Evolutionary conservation across 176 grass and related monocot species (phyloP), one percentile per base, ranked within the genome.

Genomic region (Oryza longistaminata): DNA sequence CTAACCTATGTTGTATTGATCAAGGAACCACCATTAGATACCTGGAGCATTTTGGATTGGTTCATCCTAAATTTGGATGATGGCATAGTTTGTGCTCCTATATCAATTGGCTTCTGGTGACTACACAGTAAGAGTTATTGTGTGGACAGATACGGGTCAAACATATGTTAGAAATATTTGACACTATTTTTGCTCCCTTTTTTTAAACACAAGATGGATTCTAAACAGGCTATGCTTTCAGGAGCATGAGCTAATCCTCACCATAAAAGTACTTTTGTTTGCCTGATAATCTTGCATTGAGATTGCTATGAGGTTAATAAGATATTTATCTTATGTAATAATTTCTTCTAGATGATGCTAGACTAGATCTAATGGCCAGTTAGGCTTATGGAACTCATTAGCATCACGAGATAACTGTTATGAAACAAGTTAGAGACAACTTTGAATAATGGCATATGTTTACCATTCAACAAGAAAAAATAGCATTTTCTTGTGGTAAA

Each of bases 111-210:
- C 75, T 90, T 90, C 84, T 90, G 84, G 75, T 90, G 84, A 83
- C 84, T 90, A 83, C 80, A 52, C 88, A 87, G 69, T 80, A 90
- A 40, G 69, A 87, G 84, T 83, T 87, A 87, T 83, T 90, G 88
- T 87, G 88, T 87, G 84, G 88, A 90, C 88, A 87, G 80, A 87
- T 90, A 87, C 84, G 84, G 84, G 88, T 83, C 88, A 87, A 78
- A 90, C 61, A 90, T 74, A 27, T 87, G 8, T 68, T 67, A 34
- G 40, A 73, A 35, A 48, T 89, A 14, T 66, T 90, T 68, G 26
- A 46, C 34, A 66, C 35, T 76, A 66, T 52, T 71, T 21, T 45
- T 58, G 14, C 24, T 71, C 40, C 71, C 0, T 49, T 85, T 85
- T 25, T 31, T 31, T 31, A 31, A 31, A 16, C 42, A 7, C 43